Evolutionary conservation across 768 basidiomycete genomes (phyloP).

Genomic region (Baorangia bicolor): DNA sequence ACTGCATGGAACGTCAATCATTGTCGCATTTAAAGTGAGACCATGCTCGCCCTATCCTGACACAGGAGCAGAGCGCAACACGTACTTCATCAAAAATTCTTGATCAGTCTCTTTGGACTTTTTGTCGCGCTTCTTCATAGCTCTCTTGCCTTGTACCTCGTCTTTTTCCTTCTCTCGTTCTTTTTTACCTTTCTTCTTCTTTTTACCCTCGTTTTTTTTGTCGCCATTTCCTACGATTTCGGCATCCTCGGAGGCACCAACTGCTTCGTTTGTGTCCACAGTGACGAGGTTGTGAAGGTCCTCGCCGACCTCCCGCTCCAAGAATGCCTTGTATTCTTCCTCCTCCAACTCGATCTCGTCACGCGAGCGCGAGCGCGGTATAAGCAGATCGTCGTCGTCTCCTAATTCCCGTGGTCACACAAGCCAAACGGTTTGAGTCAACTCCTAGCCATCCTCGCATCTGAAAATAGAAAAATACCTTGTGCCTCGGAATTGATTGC

Average conservation of each 20-base stretch:
- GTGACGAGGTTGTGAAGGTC: constrained; percentile 69
- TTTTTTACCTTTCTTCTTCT: constrained; percentile 36
- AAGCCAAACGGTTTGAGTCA: background rate
- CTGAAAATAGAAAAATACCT: constrained; percentile 10
- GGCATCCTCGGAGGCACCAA: constrained; percentile 24
- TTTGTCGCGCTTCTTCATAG: constrained; percentile 7
- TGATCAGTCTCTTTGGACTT: constrained; percentile 66
- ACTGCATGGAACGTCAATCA: constrained; percentile 40
- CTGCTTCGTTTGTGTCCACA: constrained; percentile 34
- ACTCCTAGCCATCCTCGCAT: background rate
- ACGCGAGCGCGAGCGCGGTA: constrained; percentile 72
- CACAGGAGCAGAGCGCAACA: constrained; percentile 9
- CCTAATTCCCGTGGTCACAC: constrained; percentile 22
- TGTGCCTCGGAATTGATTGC: constrained; percentile 23
- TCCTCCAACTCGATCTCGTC: constrained; percentile 79
- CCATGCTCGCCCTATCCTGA: background rate
- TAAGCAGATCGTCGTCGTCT: constrained; percentile 67
- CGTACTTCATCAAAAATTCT: constrained; percentile 89
- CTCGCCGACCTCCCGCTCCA: constrained; percentile 78
- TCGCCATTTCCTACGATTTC: constrained; percentile 27
- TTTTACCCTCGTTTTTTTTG: constrained; percentile 31
- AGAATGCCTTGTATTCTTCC: constrained; percentile 79
- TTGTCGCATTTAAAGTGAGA: background rate
- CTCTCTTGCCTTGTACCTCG: constrained; percentile 23
- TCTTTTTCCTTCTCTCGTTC: constrained; percentile 31